Percentiles rank a stretch among this genome's conserved stretches.
phyloP scores from a whole-genome alignment of 1,284 basidiomycete species.

The Austroboletus novae-zelandiae region DNA sequence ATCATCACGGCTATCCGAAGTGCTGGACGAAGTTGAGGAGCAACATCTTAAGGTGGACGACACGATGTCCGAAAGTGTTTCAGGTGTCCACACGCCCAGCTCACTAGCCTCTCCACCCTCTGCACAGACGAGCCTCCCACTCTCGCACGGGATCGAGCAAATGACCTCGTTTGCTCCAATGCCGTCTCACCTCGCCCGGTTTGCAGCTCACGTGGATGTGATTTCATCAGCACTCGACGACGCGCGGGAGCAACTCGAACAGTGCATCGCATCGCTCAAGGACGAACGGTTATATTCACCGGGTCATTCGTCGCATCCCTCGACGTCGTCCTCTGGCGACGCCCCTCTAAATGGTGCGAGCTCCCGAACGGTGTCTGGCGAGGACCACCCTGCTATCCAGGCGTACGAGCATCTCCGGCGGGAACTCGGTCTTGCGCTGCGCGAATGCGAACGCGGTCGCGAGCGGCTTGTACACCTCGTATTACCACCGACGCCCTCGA shows the following conservation, averaged over 20 bases:
- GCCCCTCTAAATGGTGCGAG: background rate
- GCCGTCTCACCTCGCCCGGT: slow-evolving; percentile 61
- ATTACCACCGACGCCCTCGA: slow-evolving; percentile 38
- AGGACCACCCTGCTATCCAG: slow-evolving; percentile 47
- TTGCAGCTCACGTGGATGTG: slow-evolving; percentile 67
- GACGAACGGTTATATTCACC: slow-evolving; percentile 30
- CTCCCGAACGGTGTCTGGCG: background rate
- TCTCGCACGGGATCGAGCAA: slow-evolving; percentile 28
- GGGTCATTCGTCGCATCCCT: slow-evolving; percentile 22
- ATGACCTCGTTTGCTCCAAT: slow-evolving; percentile 63
- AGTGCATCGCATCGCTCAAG: slow-evolving; percentile 55
- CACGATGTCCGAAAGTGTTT: slow-evolving; percentile 8
- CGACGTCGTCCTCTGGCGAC: slow-evolving; percentile 14
- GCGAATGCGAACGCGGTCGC: slow-evolving; percentile 76
- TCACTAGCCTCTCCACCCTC: slow-evolving; percentile 13
- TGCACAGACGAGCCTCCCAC: slow-evolving; percentile 10
- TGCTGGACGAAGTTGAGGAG: slow-evolving; percentile 55
- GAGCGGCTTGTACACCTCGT: slow-evolving; percentile 59
- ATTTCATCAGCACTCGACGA: slow-evolving; percentile 65
- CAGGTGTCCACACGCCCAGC: slow-evolving; percentile 11
- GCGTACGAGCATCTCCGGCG: slow-evolving; percentile 72
- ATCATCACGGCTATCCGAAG: slow-evolving; percentile 55
- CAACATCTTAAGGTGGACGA: slow-evolving; percentile 13
- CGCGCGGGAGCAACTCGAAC: slow-evolving; percentile 59
- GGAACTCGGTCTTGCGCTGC: slow-evolving; percentile 68